Base-by-base conservation (phyloP, 768 basidiomycete genomes). In the Tylopilus plumbeoviolaceoides region DNA sequence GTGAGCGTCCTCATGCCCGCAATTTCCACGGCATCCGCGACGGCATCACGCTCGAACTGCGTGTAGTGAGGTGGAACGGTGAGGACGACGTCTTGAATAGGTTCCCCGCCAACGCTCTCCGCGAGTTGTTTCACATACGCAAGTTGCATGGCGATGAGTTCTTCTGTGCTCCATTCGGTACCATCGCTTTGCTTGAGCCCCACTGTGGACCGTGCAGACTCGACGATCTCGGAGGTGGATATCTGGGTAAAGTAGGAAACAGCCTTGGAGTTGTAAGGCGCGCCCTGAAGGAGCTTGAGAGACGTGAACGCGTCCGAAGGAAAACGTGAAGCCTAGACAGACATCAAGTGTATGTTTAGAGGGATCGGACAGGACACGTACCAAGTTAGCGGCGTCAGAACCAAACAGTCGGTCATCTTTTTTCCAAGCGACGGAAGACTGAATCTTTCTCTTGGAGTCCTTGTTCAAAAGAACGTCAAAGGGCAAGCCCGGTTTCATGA, bases 401-500 rank as follows among this genome's bases (percentile, higher is more conserved):
- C 93, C 93, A 72, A 98, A 95, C 31, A 93, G 70, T 49, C 97
- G 75, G 61, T 98, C 95, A 12, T 84, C 84, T 61, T 84, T 84
- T 72, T 97, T 95, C 89, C 94, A 95, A 10, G 84, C 89, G 0
- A 98, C 92, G 1, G 85, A 81, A 15, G 89, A 84, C 59, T 89
- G 87, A 28, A 97, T 91, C 73, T 98, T 98, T 54, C 97, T 78
- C 74, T 98, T 98, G 27, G 94, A 97, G 68, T 98, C 95, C 68
- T 91, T 91, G 75, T 98, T 97, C 51, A 98, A 76, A 25, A 99
- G 78, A 28, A 99, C 91, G 72, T 99, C 97, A 62, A 99, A 95
- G 5, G 95, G 94, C 30, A 90, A 72, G 42, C 92, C 94, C 1
- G 94, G 93, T 65, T 93, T 95, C 79, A 98, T 87, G 52, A 98